Conservation (phyloP, 306 rosid species). For the Psophocarpus tetragonolobus region DNA sequence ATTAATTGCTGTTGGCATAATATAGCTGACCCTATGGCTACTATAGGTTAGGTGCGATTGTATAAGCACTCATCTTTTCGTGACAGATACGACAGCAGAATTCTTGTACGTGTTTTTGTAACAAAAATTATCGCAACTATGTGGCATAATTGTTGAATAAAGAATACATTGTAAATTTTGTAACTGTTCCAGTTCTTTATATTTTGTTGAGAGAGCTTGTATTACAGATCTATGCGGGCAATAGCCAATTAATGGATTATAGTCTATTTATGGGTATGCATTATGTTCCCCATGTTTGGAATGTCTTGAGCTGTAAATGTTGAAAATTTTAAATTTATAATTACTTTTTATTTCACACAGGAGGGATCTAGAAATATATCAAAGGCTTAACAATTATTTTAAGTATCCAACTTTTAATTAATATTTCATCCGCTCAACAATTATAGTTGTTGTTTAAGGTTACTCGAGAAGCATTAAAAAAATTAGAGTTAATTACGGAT, state of each 20-base stretch:
- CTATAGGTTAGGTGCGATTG: conserved; percentile 26
- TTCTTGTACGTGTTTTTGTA: conserved; percentile 31
- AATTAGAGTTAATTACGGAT: no score
- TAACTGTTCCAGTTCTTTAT: neutral
- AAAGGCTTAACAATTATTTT: no score
- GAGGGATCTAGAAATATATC: no score
- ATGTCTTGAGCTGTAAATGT: no score
- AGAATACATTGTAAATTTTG: conserved; percentile 27
- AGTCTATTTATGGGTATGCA: no score
- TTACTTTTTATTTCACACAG: no score
- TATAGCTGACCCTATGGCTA: conserved; percentile 22
- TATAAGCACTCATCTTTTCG: conserved; percentile 32
- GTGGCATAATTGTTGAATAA: conserved; percentile 19
- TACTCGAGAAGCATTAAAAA: no score
- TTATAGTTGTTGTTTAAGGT: no score
- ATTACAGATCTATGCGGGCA: neutral
- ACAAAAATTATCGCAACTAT: conserved; percentile 31
- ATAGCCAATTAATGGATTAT: neutral
- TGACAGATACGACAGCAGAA: conserved; percentile 24
- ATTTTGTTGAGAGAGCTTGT: conserved; percentile 28
- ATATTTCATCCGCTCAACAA: no score
- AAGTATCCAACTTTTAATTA: no score
- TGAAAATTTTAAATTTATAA: no score
- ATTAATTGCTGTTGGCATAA: conserved; percentile 22
- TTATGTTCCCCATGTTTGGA: no score